Base-by-base conservation (phyloP, 2,329 filamentous ascomycete species). In the Colletotrichum limetticola region DNA sequence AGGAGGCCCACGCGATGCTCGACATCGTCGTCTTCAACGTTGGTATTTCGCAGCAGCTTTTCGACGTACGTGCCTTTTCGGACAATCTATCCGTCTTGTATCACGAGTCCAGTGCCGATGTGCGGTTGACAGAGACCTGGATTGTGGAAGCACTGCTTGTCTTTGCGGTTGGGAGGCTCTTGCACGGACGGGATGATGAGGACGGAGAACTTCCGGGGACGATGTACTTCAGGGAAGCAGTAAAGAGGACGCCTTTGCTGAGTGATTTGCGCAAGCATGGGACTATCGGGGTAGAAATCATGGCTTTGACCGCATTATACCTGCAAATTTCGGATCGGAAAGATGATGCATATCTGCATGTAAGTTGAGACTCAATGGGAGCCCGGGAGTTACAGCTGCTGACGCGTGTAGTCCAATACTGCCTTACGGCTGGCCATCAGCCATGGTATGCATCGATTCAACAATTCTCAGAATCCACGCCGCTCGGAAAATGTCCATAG, bases 261-360 rank as follows among this genome's bases (percentile, higher is more conserved):
- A 46, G 57, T 22, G 68, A 66, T 1, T 14, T 62, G 11, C 56
- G 57, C 9, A 71, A 56, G 32, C 55, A 71, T n/a, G 69, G 72
- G 2, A 35, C 68, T 1, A 9, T 61, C 1, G 72, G 49, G 3
- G 53, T 74, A 6, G 72, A 74, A 12, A 46, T 72, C 4, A 42
- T 72, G 16, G 72, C 58, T 16, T 66, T 74, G 24, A 69, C 62
- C 14, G 72, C 72, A 1, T 49, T 74, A 2, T 74, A 68, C n/a
- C 52, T 74, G 1, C 64, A 74, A 22, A 57, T 65, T 5, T 35
- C 49, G 2, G 72, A 74, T 26, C 64, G 65, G 14, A 74, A 68
- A 26, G 69, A 74, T 24, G 72, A 74, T 37, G 72, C 72, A 0
- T 74, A 74, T 19, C 30, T 74, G 1, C 66, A 72, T n/a, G 72